phyloP scores from a whole-genome alignment of 495 filamentous ascomycete genomes.

The Platismatia glauca region DNA sequence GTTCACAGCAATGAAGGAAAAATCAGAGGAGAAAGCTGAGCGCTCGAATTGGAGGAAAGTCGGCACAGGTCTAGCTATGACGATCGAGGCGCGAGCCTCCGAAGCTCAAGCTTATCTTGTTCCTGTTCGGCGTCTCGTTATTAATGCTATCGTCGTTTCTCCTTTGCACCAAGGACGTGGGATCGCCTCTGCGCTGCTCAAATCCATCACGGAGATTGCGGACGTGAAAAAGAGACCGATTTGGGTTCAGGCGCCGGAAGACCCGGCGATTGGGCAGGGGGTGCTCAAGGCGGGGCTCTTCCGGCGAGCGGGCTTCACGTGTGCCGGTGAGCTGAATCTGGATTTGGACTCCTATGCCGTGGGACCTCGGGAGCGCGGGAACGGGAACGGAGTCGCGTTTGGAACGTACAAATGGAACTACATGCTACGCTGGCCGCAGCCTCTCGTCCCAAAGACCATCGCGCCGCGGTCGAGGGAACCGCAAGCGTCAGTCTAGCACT shows the following conservation, averaged over 20 bases:
- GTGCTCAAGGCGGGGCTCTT: background rate
- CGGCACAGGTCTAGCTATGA: background rate
- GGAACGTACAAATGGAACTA: background rate
- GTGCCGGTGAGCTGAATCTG: background rate
- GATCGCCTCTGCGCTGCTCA: background rate
- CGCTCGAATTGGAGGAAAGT: background rate
- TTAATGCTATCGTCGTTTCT: background rate
- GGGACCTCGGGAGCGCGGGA: background rate
- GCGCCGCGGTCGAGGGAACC: background rate
- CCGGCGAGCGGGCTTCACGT: slow-evolving; percentile 1
- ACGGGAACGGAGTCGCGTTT: background rate
- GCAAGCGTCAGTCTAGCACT: background rate
- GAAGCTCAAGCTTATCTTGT: background rate
- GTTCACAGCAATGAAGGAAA: background rate
- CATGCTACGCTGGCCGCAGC: background rate
- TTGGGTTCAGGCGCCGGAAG: background rate
- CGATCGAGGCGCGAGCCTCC: background rate
- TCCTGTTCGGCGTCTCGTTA: background rate
- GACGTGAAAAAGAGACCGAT: background rate
- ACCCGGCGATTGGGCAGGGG: background rate
- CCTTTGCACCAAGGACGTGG: background rate
- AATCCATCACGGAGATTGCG: background rate
- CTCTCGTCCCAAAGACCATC: background rate
- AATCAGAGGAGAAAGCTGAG: background rate
- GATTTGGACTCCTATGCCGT: background rate